A percentile compares a stretch with the other conserved stretches of the same genome.
These are phyloP conservation scores for Westerdykella sp. DNA, from an alignment of 2,329 filamentous ascomycete species.

Conservation along the genomic window DNA sequence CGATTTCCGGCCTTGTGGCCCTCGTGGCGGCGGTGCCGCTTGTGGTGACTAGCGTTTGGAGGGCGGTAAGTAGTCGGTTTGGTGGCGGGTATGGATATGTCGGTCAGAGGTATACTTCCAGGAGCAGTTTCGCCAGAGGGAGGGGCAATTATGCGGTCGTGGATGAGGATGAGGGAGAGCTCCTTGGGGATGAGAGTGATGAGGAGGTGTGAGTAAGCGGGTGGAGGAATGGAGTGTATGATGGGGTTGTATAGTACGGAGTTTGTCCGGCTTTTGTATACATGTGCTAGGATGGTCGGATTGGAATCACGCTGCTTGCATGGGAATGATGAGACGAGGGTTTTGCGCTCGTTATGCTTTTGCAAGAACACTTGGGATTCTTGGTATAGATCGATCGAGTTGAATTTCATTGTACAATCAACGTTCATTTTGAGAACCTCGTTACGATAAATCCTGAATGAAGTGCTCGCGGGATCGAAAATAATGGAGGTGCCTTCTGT, in stretches of 20 bases:
- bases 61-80: conserved; percentile 49
- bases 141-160: conserved; percentile 83
- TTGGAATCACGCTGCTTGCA: conserved; percentile 1
- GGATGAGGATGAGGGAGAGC: conserved; percentile 88
- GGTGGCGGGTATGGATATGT: conserved; percentile 42
- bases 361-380: conserved; percentile 9
- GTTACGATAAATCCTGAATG: no score
- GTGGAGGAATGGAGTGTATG: background rate
- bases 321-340: background rate
- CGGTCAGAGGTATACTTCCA: conserved; percentile 73
- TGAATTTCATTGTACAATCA: no score
- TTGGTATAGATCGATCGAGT: no score
- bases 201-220: conserved; percentile 60
- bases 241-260: conserved; percentile 5
- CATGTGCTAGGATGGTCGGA: background rate
- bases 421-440: no score
- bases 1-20: conserved; percentile 50
- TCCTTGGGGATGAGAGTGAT: conserved; percentile 88
- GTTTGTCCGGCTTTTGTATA: background rate
- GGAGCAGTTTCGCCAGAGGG: conserved; percentile 81
- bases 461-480: no score
- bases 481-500: no score
- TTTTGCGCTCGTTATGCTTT: conserved; percentile 2
- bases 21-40: conserved; percentile 55
- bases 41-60: conserved; percentile 66